Percentiles rank a stretch among this genome's conserved stretches.
These are phyloP conservation scores for Ajuga chamaepitys DNA, from an alignment of 257 asterid species.

Conservation along the genomic window DNA sequence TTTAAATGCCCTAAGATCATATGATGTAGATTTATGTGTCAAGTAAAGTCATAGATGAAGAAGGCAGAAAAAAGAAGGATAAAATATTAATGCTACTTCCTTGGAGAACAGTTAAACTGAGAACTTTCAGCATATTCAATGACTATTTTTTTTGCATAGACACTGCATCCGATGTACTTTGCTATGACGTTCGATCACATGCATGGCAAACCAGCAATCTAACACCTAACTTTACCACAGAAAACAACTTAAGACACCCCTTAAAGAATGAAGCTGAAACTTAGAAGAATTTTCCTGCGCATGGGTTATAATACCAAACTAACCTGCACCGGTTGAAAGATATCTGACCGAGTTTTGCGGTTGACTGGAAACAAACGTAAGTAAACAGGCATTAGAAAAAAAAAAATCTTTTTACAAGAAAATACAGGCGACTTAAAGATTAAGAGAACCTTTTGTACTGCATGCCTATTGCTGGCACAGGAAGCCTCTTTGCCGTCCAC, in stretches of 20 bases:
- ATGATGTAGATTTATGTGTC: slow-evolving; percentile 5
- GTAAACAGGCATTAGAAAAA: slow-evolving; percentile 10
- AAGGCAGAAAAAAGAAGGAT: neutral
- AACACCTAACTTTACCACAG: neutral
- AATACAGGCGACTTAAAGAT: slow-evolving; percentile 12
- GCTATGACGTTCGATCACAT: neutral
- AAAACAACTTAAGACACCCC: slow-evolving; percentile 6
- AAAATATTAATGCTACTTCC: neutral
- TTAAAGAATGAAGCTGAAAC: neutral
- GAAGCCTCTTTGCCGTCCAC: slow-evolving; percentile 34
- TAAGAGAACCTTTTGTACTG: slow-evolving; percentile 38
- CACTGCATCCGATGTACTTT: neutral
- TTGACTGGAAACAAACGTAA: slow-evolving; percentile 35
- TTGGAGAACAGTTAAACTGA: neutral
- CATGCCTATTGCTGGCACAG: slow-evolving; percentile 33
- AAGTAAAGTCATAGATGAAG: neutral
- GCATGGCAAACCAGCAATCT: neutral
- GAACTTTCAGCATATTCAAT: neutral
- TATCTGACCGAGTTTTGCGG: slow-evolving; percentile 28
- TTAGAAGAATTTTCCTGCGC: too few relatives aligned
- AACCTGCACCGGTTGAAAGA: slow-evolving; percentile 66
- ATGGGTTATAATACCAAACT: too few relatives aligned
- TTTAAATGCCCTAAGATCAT: too few relatives aligned
- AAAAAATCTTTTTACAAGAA: neutral
- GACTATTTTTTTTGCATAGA: neutral